Percentiles rank a stretch among this genome's conserved stretches.
phyloP scores from a whole-genome alignment of 495 filamentous ascomycete species.

The Xylaria castorea region DNA sequence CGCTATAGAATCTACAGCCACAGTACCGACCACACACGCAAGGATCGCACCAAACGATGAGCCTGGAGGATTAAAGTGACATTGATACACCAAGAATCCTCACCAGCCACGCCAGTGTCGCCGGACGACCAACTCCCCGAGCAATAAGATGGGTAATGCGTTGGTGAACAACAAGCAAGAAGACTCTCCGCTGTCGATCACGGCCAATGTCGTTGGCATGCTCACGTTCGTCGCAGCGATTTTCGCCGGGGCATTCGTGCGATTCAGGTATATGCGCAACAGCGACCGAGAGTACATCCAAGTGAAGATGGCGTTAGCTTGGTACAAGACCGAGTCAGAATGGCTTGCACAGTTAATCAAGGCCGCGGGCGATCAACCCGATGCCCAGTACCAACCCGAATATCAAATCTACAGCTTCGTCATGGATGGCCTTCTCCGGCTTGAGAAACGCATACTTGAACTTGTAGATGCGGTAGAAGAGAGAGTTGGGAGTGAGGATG shows the following conservation, averaged over 20 bases:
- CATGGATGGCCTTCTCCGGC: slow-evolving; percentile 39
- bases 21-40: background rate
- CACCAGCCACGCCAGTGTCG: background rate
- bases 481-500: slow-evolving; percentile 28
- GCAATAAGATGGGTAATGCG: background rate
- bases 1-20: background rate
- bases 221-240: slow-evolving; percentile 48
- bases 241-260: slow-evolving; percentile 41
- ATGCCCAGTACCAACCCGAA: slow-evolving; percentile 32
- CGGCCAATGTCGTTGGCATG: slow-evolving; percentile 46
- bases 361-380: slow-evolving; percentile 24
- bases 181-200: slow-evolving; percentile 32
- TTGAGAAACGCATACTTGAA: background rate
- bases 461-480: slow-evolving; percentile 41
- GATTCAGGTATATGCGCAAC: slow-evolving; percentile 43
- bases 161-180: background rate
- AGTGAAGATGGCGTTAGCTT: slow-evolving; percentile 44
- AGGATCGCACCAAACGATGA: background rate
- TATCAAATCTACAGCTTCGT: slow-evolving; percentile 47
- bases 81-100: background rate
- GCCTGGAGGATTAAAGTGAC: background rate
- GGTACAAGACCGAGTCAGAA: slow-evolving; percentile 48
- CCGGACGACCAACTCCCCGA: background rate
- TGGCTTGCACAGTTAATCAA: slow-evolving; percentile 43
- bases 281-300: slow-evolving; percentile 47